Evolutionary conservation across 2,329 filamentous ascomycete species (phyloP), one percentile per base, ranked within the genome.

Genomic region (Venturia carpophila): DNA sequence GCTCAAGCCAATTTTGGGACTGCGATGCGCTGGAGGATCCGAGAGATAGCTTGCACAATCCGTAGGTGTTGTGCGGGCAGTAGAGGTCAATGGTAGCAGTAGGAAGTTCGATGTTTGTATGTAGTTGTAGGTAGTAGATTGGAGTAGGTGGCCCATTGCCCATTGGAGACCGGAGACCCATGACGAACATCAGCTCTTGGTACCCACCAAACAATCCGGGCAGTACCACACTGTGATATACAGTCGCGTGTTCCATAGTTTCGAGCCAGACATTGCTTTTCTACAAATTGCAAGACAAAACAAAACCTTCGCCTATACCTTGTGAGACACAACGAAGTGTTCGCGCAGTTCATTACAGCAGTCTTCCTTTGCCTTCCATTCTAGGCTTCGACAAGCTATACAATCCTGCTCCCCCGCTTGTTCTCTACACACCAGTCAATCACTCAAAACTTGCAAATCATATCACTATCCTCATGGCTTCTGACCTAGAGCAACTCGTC

Each of bases 401-500:
- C 37, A 58, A 58, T 6, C 30, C 52, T 58, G 15, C 19, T 34
- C 52, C 52, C 52, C 52, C 52, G 17, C 52, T 30, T 58, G 17
- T 37, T 13, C 15, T n/a, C 15, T n/a, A 30, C 15, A 56, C 27
- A 58, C 11, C 17, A 24, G 30, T 34, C 5, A n/a, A 52, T 15
- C 13, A 37, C 30, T 4, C 13, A 3, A 34, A 55, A 5, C 11
- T 24, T 34, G 17, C n/a, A 55, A 30, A 21, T 37, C 34, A 41
- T 17, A 41, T 30, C 13, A 52, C 49, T 43, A n/a, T 55, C 70
- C 74, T 30, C 56, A 82, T 79, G 76, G 72, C 79, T 64, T 79
- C 81, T 66, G 85, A 87, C 72, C 77, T 87, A 45, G 81, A 86
- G 56, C 79, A 82, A 73, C 83, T 88, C 70, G 74, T 85, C 70